A percentile compares a stretch with the other conserved stretches of the same genome.
phyloP scores from a whole-genome alignment of 805 yeast species.

The Starmerella cellae region DNA sequence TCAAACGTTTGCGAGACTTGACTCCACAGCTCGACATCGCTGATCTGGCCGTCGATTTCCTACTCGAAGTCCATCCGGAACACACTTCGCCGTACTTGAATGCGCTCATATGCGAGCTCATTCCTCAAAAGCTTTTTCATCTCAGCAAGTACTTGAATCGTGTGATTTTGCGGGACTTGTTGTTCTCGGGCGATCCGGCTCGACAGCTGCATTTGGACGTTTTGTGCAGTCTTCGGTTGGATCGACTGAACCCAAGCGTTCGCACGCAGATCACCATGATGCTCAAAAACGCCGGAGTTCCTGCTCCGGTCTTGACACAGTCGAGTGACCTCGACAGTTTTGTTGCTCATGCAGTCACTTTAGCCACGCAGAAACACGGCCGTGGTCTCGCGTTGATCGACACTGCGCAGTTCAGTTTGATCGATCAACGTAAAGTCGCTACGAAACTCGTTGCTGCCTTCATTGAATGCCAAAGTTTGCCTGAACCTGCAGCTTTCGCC shows the following conservation, averaged over 20 bases:
- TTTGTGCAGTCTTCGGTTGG: slow-evolving; percentile 33
- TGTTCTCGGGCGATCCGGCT: slow-evolving; percentile 42
- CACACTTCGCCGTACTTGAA: slow-evolving; percentile 6
- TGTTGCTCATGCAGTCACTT: neutral
- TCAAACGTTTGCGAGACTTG: slow-evolving; percentile 9
- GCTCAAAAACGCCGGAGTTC: slow-evolving; percentile 5
- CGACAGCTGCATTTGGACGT: slow-evolving; percentile 32
- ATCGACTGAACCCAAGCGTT: slow-evolving; percentile 11
- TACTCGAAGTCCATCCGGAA: slow-evolving; percentile 16
- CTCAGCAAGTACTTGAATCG: slow-evolving; percentile 61
- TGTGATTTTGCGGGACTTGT: slow-evolving; percentile 73
- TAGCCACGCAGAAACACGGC: neutral
- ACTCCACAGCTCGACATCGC: neutral
- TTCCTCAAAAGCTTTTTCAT: slow-evolving; percentile 37
- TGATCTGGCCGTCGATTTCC: slow-evolving; percentile 8
- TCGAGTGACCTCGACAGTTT: neutral
- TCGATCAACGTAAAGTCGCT: slow-evolving; percentile 5
- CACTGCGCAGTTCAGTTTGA: neutral
- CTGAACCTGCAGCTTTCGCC: neutral
- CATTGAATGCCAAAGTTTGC: neutral
- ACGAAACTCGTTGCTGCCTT: slow-evolving; percentile 1
- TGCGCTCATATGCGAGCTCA: slow-evolving; percentile 40
- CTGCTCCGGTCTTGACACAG: neutral
- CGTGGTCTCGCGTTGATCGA: neutral
- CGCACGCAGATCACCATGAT: slow-evolving; percentile 17